phyloP scores from a whole-genome alignment of 257 asterid species.

The Plectranthus barbatus region DNA sequence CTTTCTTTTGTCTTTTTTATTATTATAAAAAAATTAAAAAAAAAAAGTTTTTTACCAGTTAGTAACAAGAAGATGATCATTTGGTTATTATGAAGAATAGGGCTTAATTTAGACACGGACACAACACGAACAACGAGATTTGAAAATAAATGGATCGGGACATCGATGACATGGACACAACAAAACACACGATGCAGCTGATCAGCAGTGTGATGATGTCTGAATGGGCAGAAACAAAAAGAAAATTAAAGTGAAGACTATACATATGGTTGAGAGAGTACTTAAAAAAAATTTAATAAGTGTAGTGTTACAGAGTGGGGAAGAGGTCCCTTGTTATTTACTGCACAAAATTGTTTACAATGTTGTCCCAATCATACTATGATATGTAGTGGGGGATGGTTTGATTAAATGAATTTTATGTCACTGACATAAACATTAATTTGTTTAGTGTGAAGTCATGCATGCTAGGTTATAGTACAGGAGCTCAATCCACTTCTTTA shows the following conservation, averaged over 20 bases:
- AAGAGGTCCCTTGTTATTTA: conserved; percentile 9
- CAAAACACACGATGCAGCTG: neutral
- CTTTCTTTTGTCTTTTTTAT: too few relatives aligned
- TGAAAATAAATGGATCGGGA: too few relatives aligned
- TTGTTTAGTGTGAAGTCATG: neutral
- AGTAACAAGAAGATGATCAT: too few relatives aligned
- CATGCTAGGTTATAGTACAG: too few relatives aligned
- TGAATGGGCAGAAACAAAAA: too few relatives aligned
- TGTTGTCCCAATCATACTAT: conserved; percentile 13
- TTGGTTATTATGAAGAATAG: neutral
- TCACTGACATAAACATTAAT: neutral
- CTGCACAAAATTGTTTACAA: neutral
- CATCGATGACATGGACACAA: too few relatives aligned
- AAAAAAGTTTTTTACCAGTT: too few relatives aligned
- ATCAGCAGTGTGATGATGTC: too few relatives aligned
- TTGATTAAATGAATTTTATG: neutral
- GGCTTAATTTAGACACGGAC: neutral
- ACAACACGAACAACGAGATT: neutral
- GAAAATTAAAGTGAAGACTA: neutral
- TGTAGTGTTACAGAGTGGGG: neutral
- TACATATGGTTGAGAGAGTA: neutral
- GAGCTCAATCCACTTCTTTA: neutral
- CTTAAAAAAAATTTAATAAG: neutral
- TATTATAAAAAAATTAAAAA: too few relatives aligned
- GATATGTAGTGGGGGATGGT: neutral